phyloP scores from a whole-genome alignment of 768 basidiomycete genomes.

The Leccinum barrowsii region DNA sequence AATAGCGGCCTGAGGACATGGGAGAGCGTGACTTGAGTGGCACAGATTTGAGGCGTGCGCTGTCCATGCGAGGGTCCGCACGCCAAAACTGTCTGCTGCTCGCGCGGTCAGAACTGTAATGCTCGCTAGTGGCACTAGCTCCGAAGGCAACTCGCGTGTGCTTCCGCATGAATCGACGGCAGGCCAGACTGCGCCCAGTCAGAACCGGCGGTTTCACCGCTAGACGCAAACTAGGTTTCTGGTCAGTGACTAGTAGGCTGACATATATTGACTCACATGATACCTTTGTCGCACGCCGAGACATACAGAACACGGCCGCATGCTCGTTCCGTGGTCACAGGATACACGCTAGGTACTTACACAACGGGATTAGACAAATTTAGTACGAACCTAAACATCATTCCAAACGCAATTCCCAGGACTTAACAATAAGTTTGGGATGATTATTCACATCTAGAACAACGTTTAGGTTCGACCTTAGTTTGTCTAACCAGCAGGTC shows the following conservation, averaged over 20 bases:
- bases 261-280: background rate
- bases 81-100: background rate
- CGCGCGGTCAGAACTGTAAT: background rate
- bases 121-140: background rate
- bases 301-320: background rate
- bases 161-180: background rate
- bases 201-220: background rate
- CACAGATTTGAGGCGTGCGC: background rate
- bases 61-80: slow-evolving; percentile 9
- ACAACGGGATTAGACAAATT: too few relatives aligned
- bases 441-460: too few relatives aligned
- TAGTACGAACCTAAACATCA: too few relatives aligned
- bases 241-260: background rate
- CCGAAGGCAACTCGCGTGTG: background rate
- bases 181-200: background rate
- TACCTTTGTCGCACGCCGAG: background rate
- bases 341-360: background rate
- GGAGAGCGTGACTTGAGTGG: background rate
- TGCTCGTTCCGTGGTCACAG: background rate
- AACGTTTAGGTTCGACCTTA: too few relatives aligned
- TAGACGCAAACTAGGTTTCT: background rate
- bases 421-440: too few relatives aligned
- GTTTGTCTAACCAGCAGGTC: too few relatives aligned
- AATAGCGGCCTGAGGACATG: background rate
- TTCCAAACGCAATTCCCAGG: too few relatives aligned